Evolutionary conservation across 257 asterid species (phyloP).

Genomic region (Solanum paucissectum): DNA sequence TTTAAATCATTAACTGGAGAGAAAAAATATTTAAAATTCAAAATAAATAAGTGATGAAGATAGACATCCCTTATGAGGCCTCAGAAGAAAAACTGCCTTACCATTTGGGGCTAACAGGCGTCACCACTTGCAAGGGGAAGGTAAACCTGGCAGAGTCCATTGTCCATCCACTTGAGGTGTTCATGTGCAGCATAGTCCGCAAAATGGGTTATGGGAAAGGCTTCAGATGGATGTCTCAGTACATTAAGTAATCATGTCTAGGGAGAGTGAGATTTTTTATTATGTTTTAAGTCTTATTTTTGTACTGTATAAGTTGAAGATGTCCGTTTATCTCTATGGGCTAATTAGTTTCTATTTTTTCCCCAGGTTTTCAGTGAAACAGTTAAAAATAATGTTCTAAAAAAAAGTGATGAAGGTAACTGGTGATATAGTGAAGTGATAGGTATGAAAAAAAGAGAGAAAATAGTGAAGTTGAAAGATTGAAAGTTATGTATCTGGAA

Average conservation of each 20-base stretch:
- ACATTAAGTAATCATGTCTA: constrained; percentile 35
- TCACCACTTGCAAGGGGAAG: constrained; percentile 75
- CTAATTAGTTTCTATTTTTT: not conserved
- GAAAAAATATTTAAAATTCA: too few species aligned
- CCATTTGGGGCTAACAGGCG: constrained; percentile 49
- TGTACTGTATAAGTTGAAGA: not conserved
- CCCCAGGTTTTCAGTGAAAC: not conserved
- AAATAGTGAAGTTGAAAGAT: too few species aligned
- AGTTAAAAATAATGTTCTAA: not conserved
- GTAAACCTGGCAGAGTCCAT: constrained; percentile 57
- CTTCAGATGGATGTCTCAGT: constrained; percentile 74
- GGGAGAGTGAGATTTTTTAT: not conserved
- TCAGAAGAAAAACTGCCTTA: constrained; percentile 65
- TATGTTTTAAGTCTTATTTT: constrained; percentile 1
- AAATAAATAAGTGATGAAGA: constrained; percentile 14
- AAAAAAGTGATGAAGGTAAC: too few species aligned
- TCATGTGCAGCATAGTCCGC: constrained; percentile 86
- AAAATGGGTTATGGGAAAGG: constrained; percentile 85
- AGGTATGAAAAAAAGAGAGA: too few species aligned
- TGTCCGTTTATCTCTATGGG: not conserved
- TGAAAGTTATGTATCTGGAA: too few species aligned
- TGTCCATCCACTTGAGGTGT: constrained; percentile 63
- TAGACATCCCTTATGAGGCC: constrained; percentile 68
- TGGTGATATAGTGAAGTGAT: too few species aligned
- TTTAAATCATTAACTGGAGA: too few species aligned